Evolutionary conservation across 371 early-diverging fungal genomes (phyloP).

Genomic region (Amoeboaphelidium occidentale): DNA sequence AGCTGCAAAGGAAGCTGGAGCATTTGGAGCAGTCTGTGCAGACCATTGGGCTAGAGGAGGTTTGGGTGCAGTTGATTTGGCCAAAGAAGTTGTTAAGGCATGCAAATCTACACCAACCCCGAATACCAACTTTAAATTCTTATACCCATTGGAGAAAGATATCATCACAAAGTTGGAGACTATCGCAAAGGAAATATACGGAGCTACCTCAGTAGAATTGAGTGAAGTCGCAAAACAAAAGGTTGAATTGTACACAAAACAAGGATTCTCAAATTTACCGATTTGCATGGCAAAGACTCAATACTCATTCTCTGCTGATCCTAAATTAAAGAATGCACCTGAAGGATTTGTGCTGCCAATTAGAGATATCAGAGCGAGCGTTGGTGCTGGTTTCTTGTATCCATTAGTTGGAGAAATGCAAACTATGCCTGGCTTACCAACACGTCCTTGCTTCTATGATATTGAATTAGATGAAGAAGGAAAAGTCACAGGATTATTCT

Average conservation of each 20-base stretch:
- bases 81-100: constrained; percentile 53
- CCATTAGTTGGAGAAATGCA: constrained; percentile 85
- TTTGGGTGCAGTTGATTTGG: constrained; percentile 60
- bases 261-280: constrained; percentile 59
- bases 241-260: constrained; percentile 47
- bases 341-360: constrained; percentile 64
- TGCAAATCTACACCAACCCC: constrained; percentile 17
- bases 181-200: constrained; percentile 76
- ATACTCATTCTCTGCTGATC: constrained; percentile 65
- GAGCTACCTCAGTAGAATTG: constrained; percentile 63
- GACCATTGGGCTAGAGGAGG: constrained; percentile 87
- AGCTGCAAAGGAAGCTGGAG: constrained; percentile 55
- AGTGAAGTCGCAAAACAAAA: constrained; percentile 54
- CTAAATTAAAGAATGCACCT: constrained; percentile 71
- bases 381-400: constrained; percentile 94
- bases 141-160: constrained; percentile 44
- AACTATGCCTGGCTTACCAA: constrained; percentile 93
- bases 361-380: constrained; percentile 71
- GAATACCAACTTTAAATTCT: constrained; percentile 39
- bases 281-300: constrained; percentile 98
- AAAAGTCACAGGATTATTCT: constrained; percentile 62
- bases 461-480: constrained; percentile 80
- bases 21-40: constrained; percentile 53
- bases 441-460: constrained; percentile 88
- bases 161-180: constrained; percentile 71